Base-by-base conservation (phyloP, 352 stramenopile genomes). In the Albugo candida region DNA sequence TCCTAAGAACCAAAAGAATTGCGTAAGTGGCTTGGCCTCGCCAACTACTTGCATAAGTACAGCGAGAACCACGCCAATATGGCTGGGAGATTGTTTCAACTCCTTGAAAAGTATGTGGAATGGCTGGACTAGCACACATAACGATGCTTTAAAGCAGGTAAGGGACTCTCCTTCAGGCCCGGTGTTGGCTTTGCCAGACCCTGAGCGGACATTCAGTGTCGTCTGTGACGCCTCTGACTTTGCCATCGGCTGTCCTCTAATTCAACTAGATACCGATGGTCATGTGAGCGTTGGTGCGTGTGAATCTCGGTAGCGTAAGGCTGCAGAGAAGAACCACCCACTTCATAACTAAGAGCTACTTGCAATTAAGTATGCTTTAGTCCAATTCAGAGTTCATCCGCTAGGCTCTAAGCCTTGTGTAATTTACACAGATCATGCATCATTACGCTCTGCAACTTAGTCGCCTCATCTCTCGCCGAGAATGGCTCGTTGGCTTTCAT, bases 401-500 rank as follows among this genome's bases (percentile, higher is more conserved):
- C n/a, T n/a, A n/a, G n/a, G n/a, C n/a, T n/a, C n/a, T n/a, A n/a
- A n/a, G n/a, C n/a, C n/a, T n/a, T n/a, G n/a, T n/a, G n/a, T n/a
- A n/a, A n/a, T n/a, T n/a, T n/a, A n/a, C n/a, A n/a, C n/a, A n/a
- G n/a, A n/a, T n/a, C n/a, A n/a, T n/a, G n/a, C n/a, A n/a, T n/a
- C n/a, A n/a, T n/a, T n/a, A 58, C 45, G 59, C 61, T 13, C 50
- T 55, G 5, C 40, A 60, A 1, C 47, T 60, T 24, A 48, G 52
- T 47, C 49, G 56, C 19, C 47, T 56, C 31, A n/a, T 66, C 0
- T 17, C 36, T 14, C 47, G 47, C 46, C 60, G 21, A 46, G 56
- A 13, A 63, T 60, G 56, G 43, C 38, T 13, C 24, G 53, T 13
- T 65, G 56, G 47, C 42, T 64, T 11, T 42, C 52, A 3, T 55